Base-by-base conservation (phyloP, 345 rosid genomes). In the Arabis hirsuta region DNA sequence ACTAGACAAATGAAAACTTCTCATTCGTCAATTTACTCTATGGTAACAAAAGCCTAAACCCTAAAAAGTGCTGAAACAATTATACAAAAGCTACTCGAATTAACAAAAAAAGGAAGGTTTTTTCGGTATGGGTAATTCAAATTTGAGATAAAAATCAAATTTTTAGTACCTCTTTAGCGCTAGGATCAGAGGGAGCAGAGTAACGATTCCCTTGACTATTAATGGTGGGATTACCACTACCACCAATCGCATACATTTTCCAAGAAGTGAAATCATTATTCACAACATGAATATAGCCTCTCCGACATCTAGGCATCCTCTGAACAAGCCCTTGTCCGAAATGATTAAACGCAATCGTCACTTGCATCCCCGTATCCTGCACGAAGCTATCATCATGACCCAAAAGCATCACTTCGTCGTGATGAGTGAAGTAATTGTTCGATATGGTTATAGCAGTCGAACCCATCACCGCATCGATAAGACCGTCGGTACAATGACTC, bases 201-300 rank as follows among this genome's bases (percentile, higher is more conserved):
- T 89, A 91, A n/a, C 97, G 96, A 79, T 91, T 91, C 29, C 97
- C 97, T 67, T 91, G 97, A 43, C 97, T 91, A 41, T 91, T 91
- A 62, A 89, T 87, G 12, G 97, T 89, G 6, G 97, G 97, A 60
- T 74, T 85, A 2, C 86, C 97, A 73, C 97, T 91, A 14, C 97
- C 96, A 22, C 97, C 97, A 67, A 91, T 87, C 0, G 97, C 97
- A 68, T 91, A 91, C 93, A 91, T 91, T 73, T 87, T 80, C 97
- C 97, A 91, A 5, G 74, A 56, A 0, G 90, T 84, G 62, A 91
- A 91, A 69, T 89, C 91, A 26, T 91, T 91, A 57, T 91, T 91
- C 4, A 87, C 97, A 9, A 91, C 96, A 59, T 91, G 97, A 45
- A 91, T 91, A 22, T 91, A 91, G 1, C 97, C 97, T n/a, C 83